Base-by-base conservation (phyloP, 2,329 filamentous ascomycete species). In the Paracorniculantispora psalliotae region DNA sequence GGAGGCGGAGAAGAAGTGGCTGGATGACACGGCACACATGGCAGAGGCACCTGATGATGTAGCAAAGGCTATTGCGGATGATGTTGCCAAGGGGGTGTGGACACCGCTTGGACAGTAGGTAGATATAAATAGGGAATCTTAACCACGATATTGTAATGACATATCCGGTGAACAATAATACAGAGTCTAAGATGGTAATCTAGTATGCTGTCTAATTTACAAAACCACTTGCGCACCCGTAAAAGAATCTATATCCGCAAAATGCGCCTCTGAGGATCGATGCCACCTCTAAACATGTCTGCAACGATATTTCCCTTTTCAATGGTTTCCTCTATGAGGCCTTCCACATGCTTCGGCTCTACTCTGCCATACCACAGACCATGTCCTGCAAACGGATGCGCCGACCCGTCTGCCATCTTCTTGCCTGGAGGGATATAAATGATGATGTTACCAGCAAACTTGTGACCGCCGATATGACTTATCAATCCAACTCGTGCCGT, bases 291-390 rank as follows among this genome's bases (percentile, higher is more conserved):
- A 63, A 92, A 90, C 68, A 90, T 75, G 61, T 92, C 87, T 28
- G 77, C 77, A 30, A 94, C 83, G 0, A 94, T 81, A 30, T 78
- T 83, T 0, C 90, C 89, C 25, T 78, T 77, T 7, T 85, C 47
- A 1, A 94, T 74, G 5, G 90, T 93, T 77, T 91, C 86, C 21
- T 78, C 74, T 5, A 94, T 79, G 49, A 94, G 83, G 0, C 90
- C 90, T 68, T 92, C 87, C 0, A 92, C 89, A 69, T 93, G 83
- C 67, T 79, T 81, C 3, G 89, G 87, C 64, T 88, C 87, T 1
- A 94, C 87, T 43, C 90, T 77, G 0, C 90, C 90, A 70, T 94
- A 94, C 90, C 90, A 94, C 2, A 94, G 82, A 1, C 90, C 90
- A 66, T 83, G 83, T 0, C 90, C 89, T 1, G 82, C 84, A 53